phyloP scores from a whole-genome alignment of 805 yeast genomes.

The Zygosaccharomyces gambellarensis region DNA sequence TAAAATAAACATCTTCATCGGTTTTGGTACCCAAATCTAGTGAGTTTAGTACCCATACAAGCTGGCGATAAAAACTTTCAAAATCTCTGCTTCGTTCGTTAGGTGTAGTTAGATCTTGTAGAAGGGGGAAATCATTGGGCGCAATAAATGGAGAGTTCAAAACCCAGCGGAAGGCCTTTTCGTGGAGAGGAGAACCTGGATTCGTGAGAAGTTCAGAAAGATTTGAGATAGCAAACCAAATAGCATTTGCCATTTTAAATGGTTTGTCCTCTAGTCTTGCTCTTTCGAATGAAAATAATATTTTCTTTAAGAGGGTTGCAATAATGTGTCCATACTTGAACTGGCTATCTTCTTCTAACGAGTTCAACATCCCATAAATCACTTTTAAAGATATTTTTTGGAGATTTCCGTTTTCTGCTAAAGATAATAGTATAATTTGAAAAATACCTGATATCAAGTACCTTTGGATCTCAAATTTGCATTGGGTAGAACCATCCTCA shows the following conservation, averaged over 20 bases:
- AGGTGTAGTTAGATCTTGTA: conserved; percentile 15
- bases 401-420: conserved; percentile 32
- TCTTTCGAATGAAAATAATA: conserved; percentile 33
- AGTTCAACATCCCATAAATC: conserved; percentile 41
- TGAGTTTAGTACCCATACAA: conserved; percentile 59
- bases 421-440: conserved; percentile 43
- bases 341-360: conserved; percentile 39
- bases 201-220: conserved; percentile 53
- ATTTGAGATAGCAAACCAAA: conserved; percentile 53
- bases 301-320: conserved; percentile 47
- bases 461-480: conserved; percentile 48
- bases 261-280: conserved; percentile 14
- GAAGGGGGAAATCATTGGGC: conserved; percentile 42
- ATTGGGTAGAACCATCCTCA: conserved; percentile 23
- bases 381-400: conserved; percentile 36
- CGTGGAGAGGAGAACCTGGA: conserved; percentile 74
- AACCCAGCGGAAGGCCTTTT: conserved; percentile 62
- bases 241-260: conserved; percentile 39
- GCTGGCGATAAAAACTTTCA: conserved; percentile 50
- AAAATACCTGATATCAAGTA: conserved; percentile 54
- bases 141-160: conserved; percentile 42
- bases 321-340: conserved; percentile 56
- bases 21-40: conserved; percentile 46
- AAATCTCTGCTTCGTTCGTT: conserved; percentile 31
- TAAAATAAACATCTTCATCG: conserved; percentile 47